Conservation (phyloP, 1,284 basidiomycete species). For the Austroboletus novae-zelandiae region DNA sequence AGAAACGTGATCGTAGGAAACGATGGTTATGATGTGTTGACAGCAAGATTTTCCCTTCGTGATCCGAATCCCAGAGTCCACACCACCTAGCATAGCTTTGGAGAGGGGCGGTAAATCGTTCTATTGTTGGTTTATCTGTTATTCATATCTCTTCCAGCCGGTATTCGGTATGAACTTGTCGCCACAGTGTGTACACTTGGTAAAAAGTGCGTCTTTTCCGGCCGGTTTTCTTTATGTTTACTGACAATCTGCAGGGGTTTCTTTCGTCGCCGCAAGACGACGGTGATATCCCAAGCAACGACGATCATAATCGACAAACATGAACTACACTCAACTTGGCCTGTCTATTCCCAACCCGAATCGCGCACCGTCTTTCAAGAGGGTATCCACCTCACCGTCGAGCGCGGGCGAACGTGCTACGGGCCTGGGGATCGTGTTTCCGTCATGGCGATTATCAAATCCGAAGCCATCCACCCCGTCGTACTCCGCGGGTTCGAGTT, state of each 20-base stretch:
- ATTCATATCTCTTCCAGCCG: constrained; percentile 42
- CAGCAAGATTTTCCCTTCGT: constrained; percentile 78
- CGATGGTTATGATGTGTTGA: constrained; percentile 32
- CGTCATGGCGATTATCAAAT: constrained; percentile 67
- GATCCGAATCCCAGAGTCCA: constrained; percentile 81
- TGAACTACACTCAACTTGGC: constrained; percentile 88
- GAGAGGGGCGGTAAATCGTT: constrained; percentile 57
- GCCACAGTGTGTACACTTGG: constrained; percentile 80
- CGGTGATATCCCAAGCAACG: constrained; percentile 57
- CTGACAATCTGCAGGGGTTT: constrained; percentile 47
- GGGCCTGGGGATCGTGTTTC: constrained; percentile 81
- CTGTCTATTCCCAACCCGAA: constrained; percentile 78
- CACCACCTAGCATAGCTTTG: constrained; percentile 77
- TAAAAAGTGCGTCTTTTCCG: constrained; percentile 56
- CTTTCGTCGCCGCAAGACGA: constrained; percentile 67
- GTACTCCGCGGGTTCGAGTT: constrained; percentile 80
- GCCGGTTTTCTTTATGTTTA: not conserved
- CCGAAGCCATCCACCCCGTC: constrained; percentile 60
- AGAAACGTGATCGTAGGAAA: not conserved
- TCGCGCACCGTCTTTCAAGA: constrained; percentile 63
- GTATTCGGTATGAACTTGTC: constrained; percentile 82
- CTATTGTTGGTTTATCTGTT: not conserved
- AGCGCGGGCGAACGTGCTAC: constrained; percentile 72
- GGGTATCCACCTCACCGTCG: constrained; percentile 71
- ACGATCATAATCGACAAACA: constrained; percentile 84